Evolutionary conservation across 441 rosid genomes (phyloP).

Genomic region (Lepidium campestre): DNA sequence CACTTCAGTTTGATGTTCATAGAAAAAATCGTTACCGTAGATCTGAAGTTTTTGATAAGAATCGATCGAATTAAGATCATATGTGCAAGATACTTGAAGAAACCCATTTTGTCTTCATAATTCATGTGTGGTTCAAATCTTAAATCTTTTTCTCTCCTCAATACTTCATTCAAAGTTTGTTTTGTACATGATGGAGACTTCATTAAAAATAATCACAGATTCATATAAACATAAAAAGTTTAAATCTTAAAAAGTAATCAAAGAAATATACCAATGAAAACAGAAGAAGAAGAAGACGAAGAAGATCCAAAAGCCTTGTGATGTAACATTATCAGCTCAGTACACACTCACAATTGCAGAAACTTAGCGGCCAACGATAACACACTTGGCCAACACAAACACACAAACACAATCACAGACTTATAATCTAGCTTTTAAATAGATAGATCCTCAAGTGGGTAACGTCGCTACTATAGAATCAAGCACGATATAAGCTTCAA

Average conservation of each 20-base stretch:
- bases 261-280: constrained; percentile 8
- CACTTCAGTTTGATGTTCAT: constrained; percentile 34
- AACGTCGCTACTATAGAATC: constrained; percentile 21
- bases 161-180: not conserved
- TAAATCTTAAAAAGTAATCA: not conserved
- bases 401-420: constrained; percentile 15
- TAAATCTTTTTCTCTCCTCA: not conserved
- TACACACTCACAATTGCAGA: constrained; percentile 11
- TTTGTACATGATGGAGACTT: not conserved
- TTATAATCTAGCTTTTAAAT: constrained; percentile 16
- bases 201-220: constrained; percentile 13
- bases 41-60: constrained; percentile 22
- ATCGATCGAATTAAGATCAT: not conserved
- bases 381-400: constrained; percentile 20
- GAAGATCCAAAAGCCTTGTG: not conserved
- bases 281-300: constrained; percentile 8
- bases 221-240: constrained; percentile 14
- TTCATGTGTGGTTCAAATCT: not conserved
- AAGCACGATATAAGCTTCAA: constrained; percentile 18
- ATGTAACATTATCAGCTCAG: constrained; percentile 10
- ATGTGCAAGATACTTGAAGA: not conserved
- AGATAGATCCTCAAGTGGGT: constrained; percentile 24
- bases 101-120: constrained; percentile 27
- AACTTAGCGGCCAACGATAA: constrained; percentile 17
- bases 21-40: constrained; percentile 45